These are phyloP conservation scores for Ogataea nakhonphanomensis DNA, from an alignment of 805 yeast species.

Conservation along the genomic window DNA sequence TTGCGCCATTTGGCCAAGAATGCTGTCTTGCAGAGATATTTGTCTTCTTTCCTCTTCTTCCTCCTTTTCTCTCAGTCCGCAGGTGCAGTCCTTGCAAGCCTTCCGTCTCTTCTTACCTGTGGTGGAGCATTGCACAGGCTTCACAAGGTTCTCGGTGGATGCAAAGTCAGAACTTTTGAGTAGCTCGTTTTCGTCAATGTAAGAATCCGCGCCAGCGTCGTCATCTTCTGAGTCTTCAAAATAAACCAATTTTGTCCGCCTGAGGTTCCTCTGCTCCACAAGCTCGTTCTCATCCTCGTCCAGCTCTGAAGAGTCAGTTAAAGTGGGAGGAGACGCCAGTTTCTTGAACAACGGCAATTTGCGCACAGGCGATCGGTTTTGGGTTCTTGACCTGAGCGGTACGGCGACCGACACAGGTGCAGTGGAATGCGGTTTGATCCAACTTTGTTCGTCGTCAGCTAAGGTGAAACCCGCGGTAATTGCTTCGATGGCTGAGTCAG, in stretches of 20 bases:
- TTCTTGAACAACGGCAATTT: slow-evolving; percentile 32
- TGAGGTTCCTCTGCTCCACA: slow-evolving; percentile 41
- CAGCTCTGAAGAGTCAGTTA: slow-evolving; percentile 46
- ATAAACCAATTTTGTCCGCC: slow-evolving; percentile 47
- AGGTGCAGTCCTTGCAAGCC: slow-evolving; percentile 97
- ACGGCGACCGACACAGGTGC: slow-evolving; percentile 17
- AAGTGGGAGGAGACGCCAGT: slow-evolving; percentile 32
- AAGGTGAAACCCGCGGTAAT: slow-evolving; percentile 63
- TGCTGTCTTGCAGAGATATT: slow-evolving; percentile 41
- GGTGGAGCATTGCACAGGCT: slow-evolving; percentile 52
- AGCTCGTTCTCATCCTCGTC: slow-evolving; percentile 36
- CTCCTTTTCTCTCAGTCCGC: slow-evolving; percentile 91
- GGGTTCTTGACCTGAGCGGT: slow-evolving; percentile 20
- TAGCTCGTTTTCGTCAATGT: slow-evolving; percentile 57
- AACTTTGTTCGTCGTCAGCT: slow-evolving; percentile 37
- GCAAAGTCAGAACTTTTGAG: slow-evolving; percentile 32
- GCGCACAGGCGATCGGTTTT: slow-evolving; percentile 3
- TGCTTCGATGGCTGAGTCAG: slow-evolving; percentile 54
- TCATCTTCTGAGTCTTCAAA: slow-evolving; percentile 42
- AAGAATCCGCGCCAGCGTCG: slow-evolving; percentile 37
- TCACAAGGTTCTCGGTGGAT: slow-evolving; percentile 37
- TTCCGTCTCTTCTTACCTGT: slow-evolving; percentile 67
- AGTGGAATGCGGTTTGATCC: slow-evolving; percentile 50
- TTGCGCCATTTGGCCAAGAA: slow-evolving; percentile 46
- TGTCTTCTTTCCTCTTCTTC: slow-evolving; percentile 53